A percentile compares a stretch with the other conserved stretches of the same genome.
These are phyloP conservation scores for Beta vulgaris DNA, from an alignment of 148 eudicot genomes.

Conservation along the genomic window DNA sequence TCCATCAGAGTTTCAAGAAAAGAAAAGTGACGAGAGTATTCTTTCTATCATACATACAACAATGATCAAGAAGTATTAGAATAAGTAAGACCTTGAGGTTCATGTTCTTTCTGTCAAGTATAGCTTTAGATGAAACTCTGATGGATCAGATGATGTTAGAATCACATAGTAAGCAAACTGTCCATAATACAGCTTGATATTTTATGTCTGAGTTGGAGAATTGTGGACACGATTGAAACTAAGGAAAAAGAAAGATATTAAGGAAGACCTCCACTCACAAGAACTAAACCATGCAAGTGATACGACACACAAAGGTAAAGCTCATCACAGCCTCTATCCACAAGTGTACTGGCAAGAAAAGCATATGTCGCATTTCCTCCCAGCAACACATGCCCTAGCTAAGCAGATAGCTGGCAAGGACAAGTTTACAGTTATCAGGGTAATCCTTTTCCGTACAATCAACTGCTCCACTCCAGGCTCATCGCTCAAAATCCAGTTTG, in stretches of 20 bases:
- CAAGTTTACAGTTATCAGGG: not conserved
- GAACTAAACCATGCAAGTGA: not conserved
- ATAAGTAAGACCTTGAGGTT: not conserved
- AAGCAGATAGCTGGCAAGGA: not conserved
- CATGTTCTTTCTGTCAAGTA: not conserved
- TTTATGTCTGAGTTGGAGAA: not conserved
- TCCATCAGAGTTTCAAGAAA: not conserved
- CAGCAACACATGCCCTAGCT: not conserved
- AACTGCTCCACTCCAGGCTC: not conserved
- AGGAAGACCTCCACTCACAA: conserved; percentile 5
- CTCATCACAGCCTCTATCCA: not conserved
- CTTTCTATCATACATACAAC: not conserved
- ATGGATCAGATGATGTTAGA: not conserved
- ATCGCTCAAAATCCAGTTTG: not conserved
- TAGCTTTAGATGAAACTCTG: not conserved
- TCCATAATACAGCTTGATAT: not conserved
- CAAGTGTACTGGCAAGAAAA: not conserved
- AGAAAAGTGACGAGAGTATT: too few species aligned
- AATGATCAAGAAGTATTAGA: not conserved
- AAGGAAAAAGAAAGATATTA: not conserved
- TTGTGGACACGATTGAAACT: not conserved
- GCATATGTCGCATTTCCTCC: not conserved
- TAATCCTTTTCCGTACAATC: not conserved
- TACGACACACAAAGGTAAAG: not conserved
- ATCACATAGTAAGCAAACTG: not conserved